phyloP scores from a whole-genome alignment of 441 rosid species.

The Syzygium syzygioides region DNA sequence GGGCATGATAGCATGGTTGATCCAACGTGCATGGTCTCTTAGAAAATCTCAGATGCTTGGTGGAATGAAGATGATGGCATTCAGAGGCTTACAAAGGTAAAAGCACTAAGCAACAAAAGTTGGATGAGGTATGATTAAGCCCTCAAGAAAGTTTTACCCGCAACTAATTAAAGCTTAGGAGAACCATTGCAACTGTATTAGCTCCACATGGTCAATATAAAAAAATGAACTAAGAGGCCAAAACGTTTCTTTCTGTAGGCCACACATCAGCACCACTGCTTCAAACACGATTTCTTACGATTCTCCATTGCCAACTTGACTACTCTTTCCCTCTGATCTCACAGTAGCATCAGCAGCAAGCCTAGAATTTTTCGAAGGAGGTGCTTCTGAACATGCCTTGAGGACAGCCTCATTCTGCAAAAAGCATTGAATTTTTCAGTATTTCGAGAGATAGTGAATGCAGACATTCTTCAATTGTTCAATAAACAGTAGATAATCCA shows the following conservation, averaged over 20 bases:
- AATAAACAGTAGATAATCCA: neutral
- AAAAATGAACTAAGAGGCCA: neutral
- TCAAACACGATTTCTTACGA: neutral
- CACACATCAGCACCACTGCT: neutral
- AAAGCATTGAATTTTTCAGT: constrained; percentile 5
- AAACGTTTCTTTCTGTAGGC: neutral
- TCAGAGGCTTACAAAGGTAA: neutral
- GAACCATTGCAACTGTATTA: neutral
- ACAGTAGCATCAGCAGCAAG: constrained; percentile 14
- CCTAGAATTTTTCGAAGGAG: constrained; percentile 28
- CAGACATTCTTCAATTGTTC: neutral
- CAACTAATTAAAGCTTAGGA: neutral
- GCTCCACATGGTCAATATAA: neutral
- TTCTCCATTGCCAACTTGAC: constrained; percentile 5
- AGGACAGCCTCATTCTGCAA: constrained; percentile 83
- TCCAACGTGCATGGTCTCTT: neutral
- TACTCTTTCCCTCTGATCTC: constrained; percentile 15
- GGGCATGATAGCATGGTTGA: neutral
- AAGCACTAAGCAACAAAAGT: neutral
- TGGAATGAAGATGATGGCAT: neutral
- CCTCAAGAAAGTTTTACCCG: neutral
- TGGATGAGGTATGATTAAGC: neutral
- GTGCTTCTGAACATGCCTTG: constrained; percentile 54
- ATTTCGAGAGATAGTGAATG: neutral
- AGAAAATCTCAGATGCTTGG: neutral